phyloP scores from a whole-genome alignment of 2,329 filamentous ascomycete species.

The Periconia sp. region DNA sequence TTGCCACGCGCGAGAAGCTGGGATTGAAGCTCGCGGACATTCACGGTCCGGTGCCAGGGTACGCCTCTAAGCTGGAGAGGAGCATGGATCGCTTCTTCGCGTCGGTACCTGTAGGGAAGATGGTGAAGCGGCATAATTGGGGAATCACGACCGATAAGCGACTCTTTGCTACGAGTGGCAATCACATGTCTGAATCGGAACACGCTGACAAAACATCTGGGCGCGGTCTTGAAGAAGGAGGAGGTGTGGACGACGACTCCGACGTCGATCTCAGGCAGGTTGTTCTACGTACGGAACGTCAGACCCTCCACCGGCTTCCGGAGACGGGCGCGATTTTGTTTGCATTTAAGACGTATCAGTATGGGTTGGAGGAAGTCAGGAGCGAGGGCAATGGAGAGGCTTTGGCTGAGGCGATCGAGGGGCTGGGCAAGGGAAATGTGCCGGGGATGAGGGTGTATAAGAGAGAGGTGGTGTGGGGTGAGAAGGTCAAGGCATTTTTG shows the following conservation, averaged over 20 bases:
- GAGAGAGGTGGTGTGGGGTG: constrained; percentile 57
- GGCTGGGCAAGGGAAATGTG: constrained; percentile 58
- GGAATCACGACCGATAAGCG: constrained; percentile 45
- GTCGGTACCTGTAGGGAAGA: constrained; percentile 53
- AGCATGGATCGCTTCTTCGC: constrained; percentile 66
- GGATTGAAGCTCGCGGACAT: constrained; percentile 56
- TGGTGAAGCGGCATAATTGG: constrained; percentile 61
- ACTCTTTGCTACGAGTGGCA: constrained; percentile 46
- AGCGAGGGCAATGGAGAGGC: constrained; percentile 58
- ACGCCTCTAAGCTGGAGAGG: constrained; percentile 57
- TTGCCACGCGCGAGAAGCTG: constrained; percentile 59
- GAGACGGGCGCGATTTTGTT: constrained; percentile 59
- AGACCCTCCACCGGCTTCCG: constrained; percentile 63
- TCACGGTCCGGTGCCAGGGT: constrained; percentile 61
- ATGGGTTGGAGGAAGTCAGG: constrained; percentile 58
- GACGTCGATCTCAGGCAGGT: constrained; percentile 47
- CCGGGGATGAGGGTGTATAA: constrained; percentile 64
- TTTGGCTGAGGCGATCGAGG: constrained; percentile 61
- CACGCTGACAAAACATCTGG: background rate
- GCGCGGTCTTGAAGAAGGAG: constrained; percentile 1
- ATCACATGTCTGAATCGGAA: constrained; percentile 47
- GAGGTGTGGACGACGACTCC: constrained; percentile 27
- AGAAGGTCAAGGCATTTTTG: constrained; percentile 56
- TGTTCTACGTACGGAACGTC: constrained; percentile 59
- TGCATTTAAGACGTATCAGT: constrained; percentile 64